Percentiles rank a stretch among this genome's conserved stretches.
These are phyloP conservation scores for Thermothielavioides terrestris DNA, from an alignment of 495 filamentous ascomycete genomes.

Conservation along the genomic window DNA sequence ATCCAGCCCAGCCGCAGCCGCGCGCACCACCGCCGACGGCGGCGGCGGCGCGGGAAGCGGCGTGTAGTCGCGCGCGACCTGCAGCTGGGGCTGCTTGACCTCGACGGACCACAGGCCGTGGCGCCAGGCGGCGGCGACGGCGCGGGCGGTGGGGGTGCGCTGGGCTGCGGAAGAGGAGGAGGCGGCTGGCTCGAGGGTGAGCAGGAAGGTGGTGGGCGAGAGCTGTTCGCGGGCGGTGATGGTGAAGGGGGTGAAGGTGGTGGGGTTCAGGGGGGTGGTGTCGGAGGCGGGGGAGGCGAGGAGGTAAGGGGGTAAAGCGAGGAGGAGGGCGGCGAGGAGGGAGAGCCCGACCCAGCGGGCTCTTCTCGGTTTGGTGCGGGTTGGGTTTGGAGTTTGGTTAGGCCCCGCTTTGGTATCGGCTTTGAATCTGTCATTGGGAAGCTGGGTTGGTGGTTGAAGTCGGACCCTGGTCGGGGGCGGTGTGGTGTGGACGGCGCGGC, in stretches of 20 bases:
- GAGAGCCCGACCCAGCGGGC: not conserved
- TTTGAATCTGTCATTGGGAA: too few relatives aligned
- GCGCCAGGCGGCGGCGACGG: constrained; percentile 20
- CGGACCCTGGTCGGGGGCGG: not conserved
- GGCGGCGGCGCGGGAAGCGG: constrained; percentile 56
- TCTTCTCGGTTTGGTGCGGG: not conserved
- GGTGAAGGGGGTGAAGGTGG: constrained; percentile 52
- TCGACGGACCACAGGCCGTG: constrained; percentile 76
- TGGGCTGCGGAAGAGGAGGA: not conserved
- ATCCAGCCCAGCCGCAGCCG: not conserved
- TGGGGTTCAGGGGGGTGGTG: constrained; percentile 31
- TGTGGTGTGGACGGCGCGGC: not conserved
- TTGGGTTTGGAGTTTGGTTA: not conserved
- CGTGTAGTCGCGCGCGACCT: constrained; percentile 84
- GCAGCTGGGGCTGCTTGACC: constrained; percentile 85
- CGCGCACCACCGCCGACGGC: too few relatives aligned
- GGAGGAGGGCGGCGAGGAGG: not conserved
- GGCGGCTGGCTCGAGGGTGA: constrained; percentile 49
- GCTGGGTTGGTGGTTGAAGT: not conserved
- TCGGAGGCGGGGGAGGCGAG: not conserved
- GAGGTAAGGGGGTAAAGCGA: not conserved
- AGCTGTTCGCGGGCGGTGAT: constrained; percentile 57
- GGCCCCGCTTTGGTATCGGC: too few relatives aligned
- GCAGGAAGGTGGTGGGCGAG: constrained; percentile 67
- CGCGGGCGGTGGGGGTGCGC: too few relatives aligned